A percentile compares a stretch with the other conserved stretches of the same genome.
Conservation (phyloP, 192 early-diverging fungal genomes). For the Backusella morwellensis region DNA sequence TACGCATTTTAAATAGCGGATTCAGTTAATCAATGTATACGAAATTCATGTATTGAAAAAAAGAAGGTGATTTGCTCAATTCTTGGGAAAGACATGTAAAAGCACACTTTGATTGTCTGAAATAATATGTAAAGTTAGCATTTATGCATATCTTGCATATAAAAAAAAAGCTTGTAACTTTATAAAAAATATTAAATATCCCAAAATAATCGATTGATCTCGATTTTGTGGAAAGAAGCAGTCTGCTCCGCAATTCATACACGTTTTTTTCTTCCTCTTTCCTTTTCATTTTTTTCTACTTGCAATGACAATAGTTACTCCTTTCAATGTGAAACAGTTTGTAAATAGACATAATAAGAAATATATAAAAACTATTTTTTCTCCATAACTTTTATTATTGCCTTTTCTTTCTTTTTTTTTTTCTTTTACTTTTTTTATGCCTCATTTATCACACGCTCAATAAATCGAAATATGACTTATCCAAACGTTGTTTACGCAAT, state of each 20-base stretch:
- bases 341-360: not conserved
- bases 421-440: not conserved
- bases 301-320: not conserved
- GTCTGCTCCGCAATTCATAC: slow-evolving; percentile 3
- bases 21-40: not conserved
- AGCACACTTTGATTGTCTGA: not conserved
- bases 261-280: not conserved
- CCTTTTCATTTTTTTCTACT: not conserved
- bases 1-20: not conserved
- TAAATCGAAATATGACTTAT: slow-evolving; percentile 12
- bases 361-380: not conserved
- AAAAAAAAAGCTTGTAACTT: not conserved
- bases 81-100: not conserved
- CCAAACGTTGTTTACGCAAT: slow-evolving; percentile 51
- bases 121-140: not conserved
- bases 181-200: not conserved
- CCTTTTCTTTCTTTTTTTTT: not conserved
- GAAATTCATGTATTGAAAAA: not conserved
- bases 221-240: slow-evolving; percentile 1
- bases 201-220: slow-evolving; percentile 1
- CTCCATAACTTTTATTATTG: not conserved
- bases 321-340: not conserved
- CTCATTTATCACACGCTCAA: not conserved
- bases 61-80: not conserved
- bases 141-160: not conserved